These are phyloP conservation scores for Harringtonia aguacate DNA, from an alignment of 2,329 filamentous ascomycete species.

Conservation along the genomic window DNA sequence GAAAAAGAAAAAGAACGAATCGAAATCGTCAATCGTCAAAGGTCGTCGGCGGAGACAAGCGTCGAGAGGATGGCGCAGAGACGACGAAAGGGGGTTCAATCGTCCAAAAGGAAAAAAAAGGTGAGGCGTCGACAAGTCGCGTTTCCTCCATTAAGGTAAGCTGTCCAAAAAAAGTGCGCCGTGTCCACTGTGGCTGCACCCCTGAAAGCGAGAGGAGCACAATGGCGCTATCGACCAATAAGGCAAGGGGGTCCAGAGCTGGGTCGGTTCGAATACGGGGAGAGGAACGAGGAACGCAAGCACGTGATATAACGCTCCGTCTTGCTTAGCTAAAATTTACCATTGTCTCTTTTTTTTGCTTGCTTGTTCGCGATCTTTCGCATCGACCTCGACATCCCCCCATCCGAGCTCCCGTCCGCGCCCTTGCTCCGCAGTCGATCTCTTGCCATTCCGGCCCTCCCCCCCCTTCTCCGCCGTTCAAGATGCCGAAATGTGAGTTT, in stretches of 20 bases:
- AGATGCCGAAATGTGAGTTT: slow-evolving; percentile 80
- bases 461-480: too few species aligned
- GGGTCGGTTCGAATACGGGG: too few species aligned
- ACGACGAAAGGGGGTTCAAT: background rate
- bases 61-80: too few species aligned
- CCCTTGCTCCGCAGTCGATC: too few species aligned
- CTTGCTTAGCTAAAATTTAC: background rate
- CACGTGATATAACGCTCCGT: background rate
- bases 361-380: too few species aligned
- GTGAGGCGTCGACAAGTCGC: too few species aligned
- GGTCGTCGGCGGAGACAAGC: too few species aligned
- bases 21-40: background rate
- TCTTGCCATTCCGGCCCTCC: too few species aligned
- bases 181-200: background rate
- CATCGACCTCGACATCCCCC: too few species aligned
- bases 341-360: too few species aligned
- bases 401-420: too few species aligned
- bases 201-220: background rate
- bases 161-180: background rate
- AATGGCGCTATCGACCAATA: background rate
- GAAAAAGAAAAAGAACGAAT: background rate
- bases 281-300: too few species aligned
- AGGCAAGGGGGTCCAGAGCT: background rate
- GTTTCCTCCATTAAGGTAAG: background rate
- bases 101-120: background rate